Evolutionary conservation across 352 stramenopile genomes (phyloP).

Genomic region (Globisporangium middletonii): DNA sequence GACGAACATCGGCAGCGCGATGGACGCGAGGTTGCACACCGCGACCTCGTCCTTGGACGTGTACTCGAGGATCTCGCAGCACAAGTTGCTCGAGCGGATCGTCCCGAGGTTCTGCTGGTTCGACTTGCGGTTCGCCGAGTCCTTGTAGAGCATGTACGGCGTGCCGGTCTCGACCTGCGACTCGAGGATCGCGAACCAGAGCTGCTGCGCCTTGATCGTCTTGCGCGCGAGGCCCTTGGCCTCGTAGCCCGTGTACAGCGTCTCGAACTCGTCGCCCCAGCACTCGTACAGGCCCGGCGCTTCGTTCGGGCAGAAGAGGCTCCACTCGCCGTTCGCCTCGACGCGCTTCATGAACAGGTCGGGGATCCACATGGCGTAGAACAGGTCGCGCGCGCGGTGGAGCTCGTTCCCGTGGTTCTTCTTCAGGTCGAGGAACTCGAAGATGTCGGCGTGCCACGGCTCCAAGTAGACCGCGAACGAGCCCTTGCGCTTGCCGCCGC

Average conservation of each 20-base stretch:
- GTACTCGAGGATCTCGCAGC: conserved; percentile 99
- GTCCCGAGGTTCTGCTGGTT: conserved; percentile 99
- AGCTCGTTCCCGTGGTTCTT: conserved; percentile 99
- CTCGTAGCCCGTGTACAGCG: conserved; percentile 96
- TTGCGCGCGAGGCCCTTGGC: conserved; percentile 90
- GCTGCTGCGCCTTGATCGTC: conserved; percentile 95
- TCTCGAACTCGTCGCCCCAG: conserved; percentile 94
- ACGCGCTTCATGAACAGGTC: conserved; percentile 99
- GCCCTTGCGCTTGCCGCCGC: conserved; percentile 96
- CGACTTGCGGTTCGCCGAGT: conserved; percentile 97
- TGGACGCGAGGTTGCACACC: conserved; percentile 99
- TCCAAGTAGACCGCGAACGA: conserved; percentile 99
- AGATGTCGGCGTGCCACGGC: conserved; percentile 99
- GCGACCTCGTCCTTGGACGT: conserved; percentile 96
- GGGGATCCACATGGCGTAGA: conserved; percentile 98
- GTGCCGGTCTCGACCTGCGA: conserved; percentile 99
- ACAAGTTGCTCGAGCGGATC: conserved; percentile 99
- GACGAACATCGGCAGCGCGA: conserved; percentile 96
- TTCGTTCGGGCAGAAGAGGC: conserved; percentile 98
- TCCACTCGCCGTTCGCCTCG: conserved; percentile 96
- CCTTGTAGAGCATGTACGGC: conserved; percentile 99
- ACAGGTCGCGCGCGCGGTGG: conserved; percentile 95
- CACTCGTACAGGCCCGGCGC: conserved; percentile 92
- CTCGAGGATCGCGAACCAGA: conserved; percentile 99
- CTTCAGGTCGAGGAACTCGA: conserved; percentile 96